Evolutionary conservation across 257 asterid genomes (phyloP), one percentile per base, ranked within the genome.

Genomic region (Lantana camara): DNA sequence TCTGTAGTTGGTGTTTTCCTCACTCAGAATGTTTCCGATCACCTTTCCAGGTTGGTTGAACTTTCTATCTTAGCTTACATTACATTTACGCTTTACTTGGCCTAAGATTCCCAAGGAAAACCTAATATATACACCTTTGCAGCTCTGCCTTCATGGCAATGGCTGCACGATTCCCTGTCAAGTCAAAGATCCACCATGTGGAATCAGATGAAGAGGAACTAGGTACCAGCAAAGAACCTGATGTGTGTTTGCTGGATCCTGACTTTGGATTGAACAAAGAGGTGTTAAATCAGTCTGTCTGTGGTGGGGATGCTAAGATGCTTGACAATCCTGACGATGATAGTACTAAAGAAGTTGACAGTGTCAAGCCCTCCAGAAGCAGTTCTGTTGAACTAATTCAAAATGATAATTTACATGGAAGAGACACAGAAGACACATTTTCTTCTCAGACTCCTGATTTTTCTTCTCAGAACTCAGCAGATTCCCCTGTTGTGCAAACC

Each of bases 71-170:
- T 64, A 14, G 51, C 44, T 24, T 48, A 41, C 64, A 14, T 50
- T 42, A 56, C 35, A 48, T 49, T 24, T 34, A 30, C 22, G 9
- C 3, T 13, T 47, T 61, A 40, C 34, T 50, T 41, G 67, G 40
- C 56, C 56, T 68, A 38, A 52, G 4, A 27, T 27, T 30, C 48
- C 30, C 23, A 49, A 34, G 16, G 12, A 57, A 29, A 42, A 49
- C 22, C 44, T 15, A 64, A 40, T 23, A 14, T 75, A 48, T 8
- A 27, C 35, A 40, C 58, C 46, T 58, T 69, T 81, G 82, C 84
- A 86, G 95, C 84, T 86, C 95, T 48, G 85, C 91, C 68, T 86
- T 79, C 77, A 86, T 86, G 91, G 75, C 87, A 66, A 70, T 86
- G 24, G 89, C 81, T 65, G 85, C 95, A 13, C 73, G 75, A 49